A percentile compares a stretch with the other conserved stretches of the same genome.
Conservation (phyloP, 1,284 basidiomycete species). For the Paramarasmius palmivorus region DNA sequence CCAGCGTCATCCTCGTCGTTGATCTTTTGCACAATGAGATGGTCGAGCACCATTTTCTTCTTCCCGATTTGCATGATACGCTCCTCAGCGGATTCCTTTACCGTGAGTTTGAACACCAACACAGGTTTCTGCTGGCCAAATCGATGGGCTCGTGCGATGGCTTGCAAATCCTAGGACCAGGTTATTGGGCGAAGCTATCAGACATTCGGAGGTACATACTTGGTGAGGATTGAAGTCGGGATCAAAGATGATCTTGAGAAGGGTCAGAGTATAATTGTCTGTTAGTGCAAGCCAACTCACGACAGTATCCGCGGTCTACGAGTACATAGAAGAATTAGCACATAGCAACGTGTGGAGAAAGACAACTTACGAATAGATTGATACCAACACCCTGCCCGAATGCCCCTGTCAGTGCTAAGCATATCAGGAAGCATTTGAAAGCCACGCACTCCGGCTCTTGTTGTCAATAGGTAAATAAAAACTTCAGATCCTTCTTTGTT, state of each 20-base stretch:
- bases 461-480: constrained; percentile 91
- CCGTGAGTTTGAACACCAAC: constrained; percentile 91
- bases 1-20: constrained; percentile 74
- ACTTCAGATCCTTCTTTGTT: constrained; percentile 85
- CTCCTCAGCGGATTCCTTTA: constrained; percentile 88
- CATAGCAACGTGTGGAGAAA: neutral
- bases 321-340: neutral
- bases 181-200: neutral
- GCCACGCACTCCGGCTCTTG: constrained; percentile 83
- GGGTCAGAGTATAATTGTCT: too few relatives aligned
- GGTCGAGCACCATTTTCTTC: constrained; percentile 89
- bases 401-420: constrained; percentile 8
- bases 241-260: constrained; percentile 91
- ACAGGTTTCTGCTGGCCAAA: constrained; percentile 82
- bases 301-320: constrained; percentile 81
- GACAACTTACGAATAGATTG: constrained; percentile 63
- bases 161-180: constrained; percentile 69
- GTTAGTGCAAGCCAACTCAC: too few relatives aligned
- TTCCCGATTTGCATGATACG: constrained; percentile 87
- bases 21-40: constrained; percentile 93
- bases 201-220: constrained; percentile 38
- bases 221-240: constrained; percentile 96
- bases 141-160: constrained; percentile 87
- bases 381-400: constrained; percentile 86
- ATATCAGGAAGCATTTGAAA: constrained; percentile 2